A percentile compares a stretch with the other conserved stretches of the same genome.
These are phyloP conservation scores for Salix brachista DNA, from an alignment of 345 rosid genomes.

Conservation along the genomic window DNA sequence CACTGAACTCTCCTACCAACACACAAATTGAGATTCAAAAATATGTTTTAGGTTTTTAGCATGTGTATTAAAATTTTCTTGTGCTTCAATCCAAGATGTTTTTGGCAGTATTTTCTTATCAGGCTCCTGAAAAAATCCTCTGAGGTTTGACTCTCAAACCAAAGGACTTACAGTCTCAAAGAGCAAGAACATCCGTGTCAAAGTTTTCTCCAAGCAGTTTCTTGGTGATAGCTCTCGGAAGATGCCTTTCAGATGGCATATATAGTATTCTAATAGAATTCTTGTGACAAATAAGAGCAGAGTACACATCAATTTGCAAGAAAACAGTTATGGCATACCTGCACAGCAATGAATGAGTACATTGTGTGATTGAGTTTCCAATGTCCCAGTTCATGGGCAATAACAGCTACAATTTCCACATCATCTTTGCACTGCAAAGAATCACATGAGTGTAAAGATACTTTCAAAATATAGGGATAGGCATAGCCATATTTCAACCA, in stretches of 20 bases:
- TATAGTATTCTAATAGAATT: neutral
- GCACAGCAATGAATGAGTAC: constrained; percentile 85
- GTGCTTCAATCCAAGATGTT: neutral
- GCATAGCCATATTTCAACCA: neutral
- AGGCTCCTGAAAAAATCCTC: neutral
- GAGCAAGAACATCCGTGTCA: neutral
- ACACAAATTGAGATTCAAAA: neutral
- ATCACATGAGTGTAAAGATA: neutral
- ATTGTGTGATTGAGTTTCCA: constrained; percentile 98
- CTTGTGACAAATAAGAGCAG: neutral
- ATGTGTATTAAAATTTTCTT: neutral
- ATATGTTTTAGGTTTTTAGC: neutral
- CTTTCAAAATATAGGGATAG: constrained; percentile 4
- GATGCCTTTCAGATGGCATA: neutral
- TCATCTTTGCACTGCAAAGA: constrained; percentile 78
- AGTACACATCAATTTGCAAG: neutral
- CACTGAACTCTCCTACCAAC: neutral
- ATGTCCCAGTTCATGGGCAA: constrained; percentile 98
- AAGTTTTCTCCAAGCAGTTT: neutral
- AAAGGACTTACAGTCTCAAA: neutral
- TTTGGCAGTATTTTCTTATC: neutral
- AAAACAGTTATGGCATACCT: constrained; percentile 43
- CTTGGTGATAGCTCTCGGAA: neutral
- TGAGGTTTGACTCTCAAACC: neutral
- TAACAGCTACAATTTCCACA: constrained; percentile 93